Conservation (phyloP, 495 filamentous ascomycete species). For the Aspergillus avenaceus region DNA sequence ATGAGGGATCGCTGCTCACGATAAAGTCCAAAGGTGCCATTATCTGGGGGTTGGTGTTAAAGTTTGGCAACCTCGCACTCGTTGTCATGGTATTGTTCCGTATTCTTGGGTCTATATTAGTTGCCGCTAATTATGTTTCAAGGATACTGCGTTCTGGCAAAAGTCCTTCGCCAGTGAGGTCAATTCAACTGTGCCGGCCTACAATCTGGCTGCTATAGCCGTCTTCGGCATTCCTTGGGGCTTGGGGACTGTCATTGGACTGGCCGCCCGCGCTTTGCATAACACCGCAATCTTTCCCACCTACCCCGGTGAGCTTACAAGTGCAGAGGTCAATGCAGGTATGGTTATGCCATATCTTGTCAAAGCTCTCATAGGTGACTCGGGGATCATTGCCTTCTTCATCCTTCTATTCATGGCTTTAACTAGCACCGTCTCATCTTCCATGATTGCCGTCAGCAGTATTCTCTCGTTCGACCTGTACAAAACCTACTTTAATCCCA, state of each 20-base stretch:
- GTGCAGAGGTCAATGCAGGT: slow-evolving; percentile 38
- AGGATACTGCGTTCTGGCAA: slow-evolving; percentile 53
- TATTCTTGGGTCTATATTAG: neutral
- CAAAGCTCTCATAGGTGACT: slow-evolving; percentile 46
- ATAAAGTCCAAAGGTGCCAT: slow-evolving; percentile 51
- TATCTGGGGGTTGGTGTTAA: slow-evolving; percentile 44
- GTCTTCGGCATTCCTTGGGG: slow-evolving; percentile 49
- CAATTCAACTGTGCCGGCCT: slow-evolving; percentile 37
- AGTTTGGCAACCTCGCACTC: slow-evolving; percentile 46
- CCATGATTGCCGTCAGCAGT: slow-evolving; percentile 45
- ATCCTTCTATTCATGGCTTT: slow-evolving; percentile 53
- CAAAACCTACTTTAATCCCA: slow-evolving; percentile 52
- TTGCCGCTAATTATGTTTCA: neutral
- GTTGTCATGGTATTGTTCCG: slow-evolving; percentile 42
- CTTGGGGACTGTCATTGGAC: slow-evolving; percentile 45
- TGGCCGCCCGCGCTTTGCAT: slow-evolving; percentile 43
- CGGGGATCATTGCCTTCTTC: slow-evolving; percentile 46
- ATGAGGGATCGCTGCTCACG: slow-evolving; percentile 42
- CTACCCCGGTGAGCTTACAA: slow-evolving; percentile 42
- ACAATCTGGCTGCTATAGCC: slow-evolving; percentile 40
- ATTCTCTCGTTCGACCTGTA: slow-evolving; percentile 45
- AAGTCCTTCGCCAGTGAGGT: slow-evolving; percentile 46
- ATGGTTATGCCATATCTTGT: slow-evolving; percentile 45
- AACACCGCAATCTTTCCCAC: slow-evolving; percentile 47
- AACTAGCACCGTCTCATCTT: slow-evolving; percentile 43